Evolutionary conservation across 2,329 filamentous ascomycete genomes (phyloP).

Genomic region (Exophiala sp.): DNA sequence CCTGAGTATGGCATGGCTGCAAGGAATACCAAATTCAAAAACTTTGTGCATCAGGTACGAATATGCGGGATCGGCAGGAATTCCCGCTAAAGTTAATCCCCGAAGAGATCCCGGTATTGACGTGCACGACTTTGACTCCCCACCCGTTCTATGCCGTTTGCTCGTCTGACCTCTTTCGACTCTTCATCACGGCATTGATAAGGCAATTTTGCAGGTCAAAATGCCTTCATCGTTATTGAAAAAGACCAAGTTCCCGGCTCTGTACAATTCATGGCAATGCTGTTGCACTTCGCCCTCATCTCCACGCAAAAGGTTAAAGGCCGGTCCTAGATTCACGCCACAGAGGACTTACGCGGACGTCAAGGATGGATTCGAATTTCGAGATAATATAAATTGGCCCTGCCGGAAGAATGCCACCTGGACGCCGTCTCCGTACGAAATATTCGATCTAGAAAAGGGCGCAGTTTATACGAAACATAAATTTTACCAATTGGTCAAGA

Average conservation of each 20-base stretch:
- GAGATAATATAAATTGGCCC: conserved; percentile 30
- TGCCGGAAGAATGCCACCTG: conserved; percentile 16
- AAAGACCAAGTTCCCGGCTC: conserved; percentile 41
- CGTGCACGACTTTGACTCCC: conserved; percentile 8
- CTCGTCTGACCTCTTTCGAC: conserved; percentile 6
- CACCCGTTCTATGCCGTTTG: background rate
- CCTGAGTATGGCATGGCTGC: conserved; percentile 14
- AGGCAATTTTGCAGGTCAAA: background rate
- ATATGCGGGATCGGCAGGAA: conserved; percentile 2
- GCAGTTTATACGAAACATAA: conserved; percentile 75
- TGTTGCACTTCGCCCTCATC: conserved; percentile 32
- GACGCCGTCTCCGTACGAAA: conserved; percentile 80
- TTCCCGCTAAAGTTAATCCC: background rate
- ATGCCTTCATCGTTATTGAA: conserved; percentile 40
- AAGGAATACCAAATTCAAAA: background rate
- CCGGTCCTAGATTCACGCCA: conserved; percentile 5
- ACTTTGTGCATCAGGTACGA: background rate
- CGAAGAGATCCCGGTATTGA: conserved; percentile 3
- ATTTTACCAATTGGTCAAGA: conserved; percentile 89
- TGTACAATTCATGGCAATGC: conserved; percentile 37
- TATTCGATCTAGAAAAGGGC: conserved; percentile 62
- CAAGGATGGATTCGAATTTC: conserved; percentile 26
- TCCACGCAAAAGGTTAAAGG: conserved; percentile 23
- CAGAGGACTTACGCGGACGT: conserved; percentile 39
- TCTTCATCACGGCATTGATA: background rate